phyloP scores from a whole-genome alignment of 495 filamentous ascomycete species.

The Aspergillus sparsus region DNA sequence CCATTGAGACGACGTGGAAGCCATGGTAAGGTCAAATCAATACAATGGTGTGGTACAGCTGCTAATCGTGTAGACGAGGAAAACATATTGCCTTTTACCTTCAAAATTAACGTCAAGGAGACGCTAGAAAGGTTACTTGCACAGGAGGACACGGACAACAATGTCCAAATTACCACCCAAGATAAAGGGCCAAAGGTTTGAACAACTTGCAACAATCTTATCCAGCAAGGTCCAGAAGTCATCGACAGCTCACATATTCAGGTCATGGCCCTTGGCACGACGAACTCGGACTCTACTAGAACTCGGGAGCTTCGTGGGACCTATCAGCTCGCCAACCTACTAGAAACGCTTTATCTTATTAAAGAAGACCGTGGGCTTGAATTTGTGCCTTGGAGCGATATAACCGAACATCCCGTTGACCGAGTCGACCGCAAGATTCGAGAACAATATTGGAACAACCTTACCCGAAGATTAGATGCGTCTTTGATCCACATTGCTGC shows the following conservation, averaged over 20 bases:
- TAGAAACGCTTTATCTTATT: slow-evolving; percentile 5
- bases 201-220: too few species aligned
- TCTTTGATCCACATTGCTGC: slow-evolving; percentile 3
- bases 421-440: slow-evolving; percentile 7
- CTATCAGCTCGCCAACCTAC: slow-evolving; percentile 5
- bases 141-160: slow-evolving; percentile 7
- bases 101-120: slow-evolving; percentile 8
- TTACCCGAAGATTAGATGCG: slow-evolving; percentile 3
- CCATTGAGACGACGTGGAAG: slow-evolving; percentile 1
- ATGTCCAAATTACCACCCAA: slow-evolving; percentile 1
- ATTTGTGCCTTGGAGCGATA: slow-evolving; percentile 6
- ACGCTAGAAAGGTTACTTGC: slow-evolving; percentile 1
- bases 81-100: slow-evolving; percentile 2
- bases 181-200: slow-evolving; percentile 8
- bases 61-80: slow-evolving; percentile 8
- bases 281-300: neutral
- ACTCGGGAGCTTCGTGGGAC: slow-evolving; percentile 2
- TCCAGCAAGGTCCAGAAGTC: too few species aligned
- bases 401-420: slow-evolving; percentile 4
- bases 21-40: neutral
- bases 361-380: neutral
- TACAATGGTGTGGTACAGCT: neutral
- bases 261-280: slow-evolving; percentile 5
- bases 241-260: neutral
- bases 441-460: slow-evolving; percentile 5